Conservation (phyloP, 2,329 filamentous ascomycete genomes). For the Fonsecaea pedrosoi region DNA sequence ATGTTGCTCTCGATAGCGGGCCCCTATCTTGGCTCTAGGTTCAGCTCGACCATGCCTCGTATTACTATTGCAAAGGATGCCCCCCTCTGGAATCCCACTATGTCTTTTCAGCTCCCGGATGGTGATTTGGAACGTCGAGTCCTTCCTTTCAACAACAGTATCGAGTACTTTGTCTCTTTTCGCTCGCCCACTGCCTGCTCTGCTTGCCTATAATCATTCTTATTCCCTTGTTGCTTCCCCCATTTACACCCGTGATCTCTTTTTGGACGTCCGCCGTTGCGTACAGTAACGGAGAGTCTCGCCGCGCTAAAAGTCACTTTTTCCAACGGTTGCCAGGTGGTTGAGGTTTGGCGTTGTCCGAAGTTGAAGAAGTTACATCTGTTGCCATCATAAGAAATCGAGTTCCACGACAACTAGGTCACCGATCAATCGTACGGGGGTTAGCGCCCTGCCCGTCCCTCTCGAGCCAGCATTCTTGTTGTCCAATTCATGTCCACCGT, state of each 20-base stretch:
- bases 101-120: neutral
- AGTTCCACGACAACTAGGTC: neutral
- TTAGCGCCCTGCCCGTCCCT: neutral
- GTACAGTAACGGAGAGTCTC: neutral
- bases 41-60: neutral
- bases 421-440: neutral
- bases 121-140: neutral
- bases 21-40: neutral
- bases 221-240: neutral
- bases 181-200: neutral
- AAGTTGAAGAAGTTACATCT: neutral
- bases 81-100: neutral
- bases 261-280: neutral
- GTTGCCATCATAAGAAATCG: neutral
- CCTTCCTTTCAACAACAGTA: neutral
- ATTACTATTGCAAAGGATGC: neutral
- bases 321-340: neutral
- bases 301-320: neutral
- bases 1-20: neutral
- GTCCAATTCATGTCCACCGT: neutral
- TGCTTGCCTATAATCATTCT: neutral
- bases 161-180: neutral
- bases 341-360: neutral
- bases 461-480: neutral
- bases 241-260: neutral